Evolutionary conservation across 441 rosid species (phyloP), one percentile per base, ranked within the genome.

Genomic region (Syzygium malaccense): DNA sequence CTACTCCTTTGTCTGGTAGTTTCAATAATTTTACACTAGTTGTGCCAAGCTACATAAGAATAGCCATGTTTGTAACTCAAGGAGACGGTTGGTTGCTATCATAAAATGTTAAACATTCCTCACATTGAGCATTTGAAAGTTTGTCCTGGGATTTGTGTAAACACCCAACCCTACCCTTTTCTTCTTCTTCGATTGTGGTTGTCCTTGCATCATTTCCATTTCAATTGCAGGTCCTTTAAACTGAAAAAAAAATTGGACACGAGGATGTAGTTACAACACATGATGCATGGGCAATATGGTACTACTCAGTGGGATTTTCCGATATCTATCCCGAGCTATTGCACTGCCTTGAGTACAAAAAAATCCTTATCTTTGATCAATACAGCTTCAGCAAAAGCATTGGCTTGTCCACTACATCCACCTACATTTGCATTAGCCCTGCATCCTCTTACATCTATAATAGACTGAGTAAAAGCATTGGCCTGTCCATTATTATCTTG

Each of bases 81-180:
- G 26, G 2, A 18, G 14, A 18, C 0, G 1, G 0, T 2, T 1
- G 10, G 9, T 32, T 68, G 4, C 7, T 8, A 19, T 68, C 19
- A 18, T 6, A 32, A 68, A 19, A 68, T 33, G 7, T 33, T 8
- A 33, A 68, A 68, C 10, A 19, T 32, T 32, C 32, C 2, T 66
- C 1, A 19, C 25, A 33, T 19, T 68, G 28, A 68, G 14, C 8
- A 71, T 33, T 19, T 20, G 28, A 33, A 71, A 14, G 7, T 20
- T 71, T 71, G 15, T 71, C 1, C 3, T 3, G 11, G 49, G 28
- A 71, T 71, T 33, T 20, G 15, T 71, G 45, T 71, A 25, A 71
- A 71, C 28, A 5, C 28, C 15, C 1, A 33, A 71, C 26, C 45
- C 80, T 11, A 20, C 1, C 8, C 20, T 10, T 17, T 19, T 33